Base-by-base conservation (phyloP, 768 basidiomycete species). In the Chlorophyllum brunneum region DNA sequence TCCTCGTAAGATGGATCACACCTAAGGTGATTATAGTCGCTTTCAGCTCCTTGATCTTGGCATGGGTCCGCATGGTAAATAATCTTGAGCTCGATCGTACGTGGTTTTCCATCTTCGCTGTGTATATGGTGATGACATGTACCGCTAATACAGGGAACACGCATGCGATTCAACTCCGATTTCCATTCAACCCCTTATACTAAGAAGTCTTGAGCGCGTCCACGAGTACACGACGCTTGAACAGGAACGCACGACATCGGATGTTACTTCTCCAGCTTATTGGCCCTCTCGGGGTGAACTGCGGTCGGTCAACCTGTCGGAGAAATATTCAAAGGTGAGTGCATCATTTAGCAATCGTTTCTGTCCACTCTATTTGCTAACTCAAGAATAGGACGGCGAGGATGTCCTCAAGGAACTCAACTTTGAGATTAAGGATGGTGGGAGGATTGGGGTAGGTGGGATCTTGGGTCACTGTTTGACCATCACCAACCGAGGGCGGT, bases 281-380 rank as follows among this genome's bases (percentile, higher is more conserved):
- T 87, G 85, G 85, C 84, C 85, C 0, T 68, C 78, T 8, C 79
- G 76, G 13, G 85, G 85, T 9, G 67, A 74, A 23, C 68, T 86
- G 30, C 63, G 68, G 5, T 76, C 79, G 2, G 77, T 82, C 48
- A 76, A 77, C 15, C 63, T 85, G 2, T 77, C 73, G 9, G 83
- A 83, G 18, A 67, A 70, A 30, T 85, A 85, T 63, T 78, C 81
- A 71, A 20, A 37, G 38, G 62, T 63, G 43, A 33, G 46, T n/a
- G n/a, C n/a, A n/a, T n/a, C n/a, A 30, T 31, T 5, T 29, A 4
- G 13, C 8, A 4, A 31, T 6, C 29, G 24, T 52, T 22, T 30
- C 8, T 20, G 24, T 23, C 15, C 31, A n/a, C n/a, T 10, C 5
- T 10, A 26, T n/a, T 22, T 18, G 7, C 7, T 51, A 18, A 41